Evolutionary conservation across 768 basidiomycete genomes (phyloP).

Genomic region (Leucocoprinus birnbaumii): DNA sequence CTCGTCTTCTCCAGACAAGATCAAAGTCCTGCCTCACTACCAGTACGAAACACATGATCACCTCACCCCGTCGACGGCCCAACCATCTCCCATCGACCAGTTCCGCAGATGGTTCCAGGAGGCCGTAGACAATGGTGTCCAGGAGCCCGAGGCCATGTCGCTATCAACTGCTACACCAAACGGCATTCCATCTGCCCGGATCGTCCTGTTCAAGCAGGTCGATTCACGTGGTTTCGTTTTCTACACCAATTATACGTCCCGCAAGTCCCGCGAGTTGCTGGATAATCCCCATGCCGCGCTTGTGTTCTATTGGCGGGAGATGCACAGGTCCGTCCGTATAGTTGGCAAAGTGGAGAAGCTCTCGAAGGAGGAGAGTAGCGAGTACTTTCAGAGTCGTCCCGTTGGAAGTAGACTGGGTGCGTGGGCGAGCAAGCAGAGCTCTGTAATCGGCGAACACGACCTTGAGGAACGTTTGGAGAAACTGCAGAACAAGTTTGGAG

Average conservation of each 20-base stretch:
- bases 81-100: constrained; percentile 73
- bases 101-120: constrained; percentile 87
- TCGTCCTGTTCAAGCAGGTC: constrained; percentile 90
- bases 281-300: constrained; percentile 80
- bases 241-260: constrained; percentile 94
- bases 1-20: constrained; percentile 44
- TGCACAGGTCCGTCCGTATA: constrained; percentile 77
- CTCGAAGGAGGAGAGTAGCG: constrained; percentile 64
- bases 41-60: constrained; percentile 72
- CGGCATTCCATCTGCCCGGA: constrained; percentile 83
- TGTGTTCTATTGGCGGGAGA: constrained; percentile 90
- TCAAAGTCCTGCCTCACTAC: constrained; percentile 68
- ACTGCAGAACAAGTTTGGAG: constrained; percentile 55
- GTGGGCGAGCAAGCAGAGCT: constrained; percentile 91
- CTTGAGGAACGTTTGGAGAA: constrained; percentile 59
- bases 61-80: constrained; percentile 59
- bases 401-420: constrained; percentile 85
- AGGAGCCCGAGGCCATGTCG: constrained; percentile 90
- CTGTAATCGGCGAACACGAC: constrained; percentile 69
- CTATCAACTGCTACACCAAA: constrained; percentile 67
- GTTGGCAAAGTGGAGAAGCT: constrained; percentile 85
- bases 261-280: constrained; percentile 81
- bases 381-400: constrained; percentile 83
- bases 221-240: constrained; percentile 91
- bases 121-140: constrained; percentile 47